Evolutionary conservation across 75 land plant genomes (phyloP).

Genomic region (Azolla pinnata): DNA sequence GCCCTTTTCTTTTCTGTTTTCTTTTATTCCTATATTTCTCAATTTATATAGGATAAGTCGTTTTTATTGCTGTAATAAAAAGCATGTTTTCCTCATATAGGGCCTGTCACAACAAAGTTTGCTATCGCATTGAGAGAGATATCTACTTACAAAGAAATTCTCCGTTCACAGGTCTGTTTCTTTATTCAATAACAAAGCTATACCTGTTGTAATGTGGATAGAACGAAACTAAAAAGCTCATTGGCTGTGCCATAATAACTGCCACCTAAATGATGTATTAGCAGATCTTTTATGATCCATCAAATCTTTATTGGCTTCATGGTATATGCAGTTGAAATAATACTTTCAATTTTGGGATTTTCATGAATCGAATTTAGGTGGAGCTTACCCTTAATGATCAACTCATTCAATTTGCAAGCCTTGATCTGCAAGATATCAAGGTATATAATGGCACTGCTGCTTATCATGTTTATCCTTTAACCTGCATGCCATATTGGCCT

Average conservation of each 20-base stretch:
- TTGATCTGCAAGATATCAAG: conserved; percentile 96
- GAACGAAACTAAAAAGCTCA: no score
- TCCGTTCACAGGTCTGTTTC: conserved; percentile 75
- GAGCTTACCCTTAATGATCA: conserved; percentile 90
- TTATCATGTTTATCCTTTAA: neutral
- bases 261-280: no score
- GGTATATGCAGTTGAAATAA: no score
- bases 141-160: conserved; percentile 92
- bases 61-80: no score
- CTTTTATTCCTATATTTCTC: neutral
- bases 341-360: no score
- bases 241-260: no score
- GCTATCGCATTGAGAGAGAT: conserved; percentile 95
- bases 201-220: neutral
- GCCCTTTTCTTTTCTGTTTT: neutral
- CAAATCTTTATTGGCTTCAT: no score
- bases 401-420: conserved; percentile 72
- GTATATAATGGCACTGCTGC: conserved; percentile 22
- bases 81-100: conserved; percentile 6
- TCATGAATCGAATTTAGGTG: conserved; percentile 76
- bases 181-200: neutral
- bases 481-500: neutral
- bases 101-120: conserved; percentile 97
- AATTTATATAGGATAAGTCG: no score
- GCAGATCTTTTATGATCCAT: no score